These are phyloP conservation scores for Neocallimastix lanati DNA, from an alignment of 192 early-diverging fungal genomes.

Conservation along the genomic window DNA sequence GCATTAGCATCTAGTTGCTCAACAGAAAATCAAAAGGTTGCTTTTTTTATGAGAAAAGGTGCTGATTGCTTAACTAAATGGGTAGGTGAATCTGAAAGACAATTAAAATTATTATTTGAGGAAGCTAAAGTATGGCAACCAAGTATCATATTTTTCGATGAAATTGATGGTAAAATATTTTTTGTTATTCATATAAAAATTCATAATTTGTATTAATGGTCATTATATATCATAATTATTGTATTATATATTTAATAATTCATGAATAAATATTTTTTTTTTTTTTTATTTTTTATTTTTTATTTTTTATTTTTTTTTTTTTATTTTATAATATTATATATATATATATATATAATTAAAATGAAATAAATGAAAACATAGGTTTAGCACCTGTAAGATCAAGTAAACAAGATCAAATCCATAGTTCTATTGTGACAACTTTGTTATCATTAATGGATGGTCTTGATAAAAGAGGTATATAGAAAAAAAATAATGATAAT, in stretches of 20 bases:
- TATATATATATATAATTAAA: too few species aligned
- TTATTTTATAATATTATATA: too few species aligned
- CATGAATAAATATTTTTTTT: too few species aligned
- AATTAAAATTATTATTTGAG: slow-evolving; percentile 45
- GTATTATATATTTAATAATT: too few species aligned
- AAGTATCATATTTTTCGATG: slow-evolving; percentile 62
- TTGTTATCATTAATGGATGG: slow-evolving; percentile 63
- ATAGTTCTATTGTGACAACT: slow-evolving; percentile 51
- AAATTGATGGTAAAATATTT: slow-evolving; percentile 46
- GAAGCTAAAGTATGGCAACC: slow-evolving; percentile 50
- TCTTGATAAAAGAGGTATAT: slow-evolving; percentile 31
- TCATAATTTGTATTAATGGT: too few species aligned
- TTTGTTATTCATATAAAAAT: too few species aligned
- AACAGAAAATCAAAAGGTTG: slow-evolving; percentile 21
- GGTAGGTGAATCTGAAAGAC: slow-evolving; percentile 54
- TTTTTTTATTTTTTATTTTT: too few species aligned
- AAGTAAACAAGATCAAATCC: slow-evolving; percentile 45
- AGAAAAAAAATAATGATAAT: neutral
- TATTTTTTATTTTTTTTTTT: too few species aligned
- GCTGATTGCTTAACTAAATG: slow-evolving; percentile 53
- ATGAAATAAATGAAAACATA: too few species aligned
- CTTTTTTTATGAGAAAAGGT: slow-evolving; percentile 53
- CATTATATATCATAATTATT: neutral
- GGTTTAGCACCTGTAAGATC: slow-evolving; percentile 39
- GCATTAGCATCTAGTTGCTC: slow-evolving; percentile 17